Percentiles rank a stretch among this genome's conserved stretches.
Evolutionary conservation across 129 eudicot species (phyloP).

Genomic region (Logfia minima): DNA sequence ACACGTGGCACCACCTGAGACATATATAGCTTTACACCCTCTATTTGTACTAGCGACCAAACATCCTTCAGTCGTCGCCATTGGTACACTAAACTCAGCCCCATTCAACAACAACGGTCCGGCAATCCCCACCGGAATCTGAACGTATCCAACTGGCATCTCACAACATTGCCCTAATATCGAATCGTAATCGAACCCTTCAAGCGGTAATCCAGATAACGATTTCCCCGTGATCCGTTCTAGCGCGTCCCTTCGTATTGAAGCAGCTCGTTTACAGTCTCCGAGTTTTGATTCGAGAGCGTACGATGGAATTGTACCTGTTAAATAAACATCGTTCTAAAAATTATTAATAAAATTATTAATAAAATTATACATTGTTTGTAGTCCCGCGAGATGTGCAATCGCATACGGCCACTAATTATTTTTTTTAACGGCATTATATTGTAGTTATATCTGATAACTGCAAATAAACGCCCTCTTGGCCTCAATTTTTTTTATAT

Average conservation of each 20-base stretch:
- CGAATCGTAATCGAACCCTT: constrained; percentile 58
- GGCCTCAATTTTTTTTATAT: too few species aligned
- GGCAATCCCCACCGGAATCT: constrained; percentile 73
- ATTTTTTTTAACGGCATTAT: too few species aligned
- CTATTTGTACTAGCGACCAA: constrained; percentile 65
- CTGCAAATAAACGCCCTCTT: too few species aligned
- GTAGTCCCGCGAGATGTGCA: too few species aligned
- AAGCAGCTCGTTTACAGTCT: constrained; percentile 55
- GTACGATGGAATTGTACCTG: constrained; percentile 41
- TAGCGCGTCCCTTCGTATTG: constrained; percentile 44
- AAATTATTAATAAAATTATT: background rate
- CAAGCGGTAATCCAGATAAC: constrained; percentile 51
- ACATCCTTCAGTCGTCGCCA: constrained; percentile 84
- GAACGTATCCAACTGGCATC: constrained; percentile 76
- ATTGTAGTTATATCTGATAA: too few species aligned
- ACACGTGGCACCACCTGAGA: constrained; percentile 66
- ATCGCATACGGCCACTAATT: too few species aligned
- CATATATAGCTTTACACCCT: constrained; percentile 60
- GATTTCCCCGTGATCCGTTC: constrained; percentile 51
- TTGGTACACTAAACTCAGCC: constrained; percentile 54
- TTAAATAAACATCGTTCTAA: background rate
- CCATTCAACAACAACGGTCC: constrained; percentile 66
- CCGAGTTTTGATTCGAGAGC: constrained; percentile 54
- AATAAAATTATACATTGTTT: background rate
- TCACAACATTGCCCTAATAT: constrained; percentile 73